A percentile compares a stretch with the other conserved stretches of the same genome.
Conservation (phyloP, 2,329 filamentous ascomycete genomes). For the Periconia macrospinosa region DNA sequence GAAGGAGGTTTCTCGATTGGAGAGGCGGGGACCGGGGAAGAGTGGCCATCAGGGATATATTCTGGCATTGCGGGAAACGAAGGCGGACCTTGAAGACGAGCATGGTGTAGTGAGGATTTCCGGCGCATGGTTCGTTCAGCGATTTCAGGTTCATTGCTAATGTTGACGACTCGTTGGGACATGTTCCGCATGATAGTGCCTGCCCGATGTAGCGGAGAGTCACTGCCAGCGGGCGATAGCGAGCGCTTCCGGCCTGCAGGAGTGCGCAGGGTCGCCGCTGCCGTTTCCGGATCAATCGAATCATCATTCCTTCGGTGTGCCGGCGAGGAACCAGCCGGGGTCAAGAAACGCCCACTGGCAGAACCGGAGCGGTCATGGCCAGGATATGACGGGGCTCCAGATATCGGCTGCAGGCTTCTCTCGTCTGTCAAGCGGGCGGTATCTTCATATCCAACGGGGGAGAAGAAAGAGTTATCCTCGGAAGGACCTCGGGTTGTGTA, state of each 20-base stretch:
- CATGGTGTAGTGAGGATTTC: slow-evolving; percentile 60
- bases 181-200: slow-evolving; percentile 65
- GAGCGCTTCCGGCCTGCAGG: slow-evolving; percentile 52
- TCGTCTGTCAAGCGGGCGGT: slow-evolving; percentile 62
- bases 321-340: slow-evolving; percentile 44
- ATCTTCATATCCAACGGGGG: slow-evolving; percentile 57
- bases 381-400: slow-evolving; percentile 45
- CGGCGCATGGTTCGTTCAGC: slow-evolving; percentile 71
- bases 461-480: slow-evolving; percentile 58
- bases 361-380: slow-evolving; percentile 54
- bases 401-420: slow-evolving; percentile 60
- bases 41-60: slow-evolving; percentile 49
- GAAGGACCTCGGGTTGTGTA: slow-evolving; percentile 50
- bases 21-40: slow-evolving; percentile 25
- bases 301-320: slow-evolving; percentile 61
- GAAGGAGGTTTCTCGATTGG: slow-evolving; percentile 44
- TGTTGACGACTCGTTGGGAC: slow-evolving; percentile 96
- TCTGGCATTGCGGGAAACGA: slow-evolving; percentile 56
- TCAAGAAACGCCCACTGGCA: slow-evolving; percentile 58
- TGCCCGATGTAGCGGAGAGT: slow-evolving; percentile 53
- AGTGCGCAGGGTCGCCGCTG: slow-evolving; percentile 25
- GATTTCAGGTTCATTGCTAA: slow-evolving; percentile 88
- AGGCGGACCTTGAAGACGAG: slow-evolving; percentile 56
- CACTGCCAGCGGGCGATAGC: slow-evolving; percentile 48
- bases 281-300: slow-evolving; percentile 61